Evolutionary conservation across 169 alveolate species (phyloP).

Genomic region (Hepatocystis sp.): DNA sequence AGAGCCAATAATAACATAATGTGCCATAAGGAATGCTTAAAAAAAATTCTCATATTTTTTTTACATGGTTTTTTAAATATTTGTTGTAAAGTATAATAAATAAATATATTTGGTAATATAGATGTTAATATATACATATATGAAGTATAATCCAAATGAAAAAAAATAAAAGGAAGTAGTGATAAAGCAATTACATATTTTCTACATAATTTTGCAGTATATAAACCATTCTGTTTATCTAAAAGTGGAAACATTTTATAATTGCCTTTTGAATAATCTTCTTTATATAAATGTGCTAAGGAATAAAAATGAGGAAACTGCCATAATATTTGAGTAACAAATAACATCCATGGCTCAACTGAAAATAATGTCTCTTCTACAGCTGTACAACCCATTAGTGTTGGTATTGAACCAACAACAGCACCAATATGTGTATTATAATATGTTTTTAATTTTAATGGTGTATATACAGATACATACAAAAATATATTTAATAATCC

Average conservation of each 20-base stretch:
- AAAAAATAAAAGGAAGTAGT: slow-evolving; percentile 79
- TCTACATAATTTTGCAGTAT: slow-evolving; percentile 81
- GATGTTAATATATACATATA: slow-evolving; percentile 78
- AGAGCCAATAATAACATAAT: slow-evolving; percentile 79
- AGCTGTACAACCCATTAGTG: slow-evolving; percentile 85
- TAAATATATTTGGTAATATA: slow-evolving; percentile 77
- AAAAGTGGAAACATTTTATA: slow-evolving; percentile 82
- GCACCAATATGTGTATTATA: slow-evolving; percentile 88
- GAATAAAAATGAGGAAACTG: slow-evolving; percentile 87
- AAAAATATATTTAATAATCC: slow-evolving; percentile 55
- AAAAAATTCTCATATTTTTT: slow-evolving; percentile 17
- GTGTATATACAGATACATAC: slow-evolving; percentile 70
- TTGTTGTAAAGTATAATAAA: slow-evolving; percentile 39
- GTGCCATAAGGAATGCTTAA: slow-evolving; percentile 81
- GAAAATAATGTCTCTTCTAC: slow-evolving; percentile 77
- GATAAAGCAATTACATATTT: slow-evolving; percentile 77
- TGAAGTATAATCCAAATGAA: slow-evolving; percentile 77
- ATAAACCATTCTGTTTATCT: slow-evolving; percentile 83
- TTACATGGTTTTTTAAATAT: slow-evolving; percentile 18
- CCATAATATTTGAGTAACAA: slow-evolving; percentile 83
- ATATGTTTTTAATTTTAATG: slow-evolving; percentile 72
- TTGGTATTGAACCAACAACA: slow-evolving; percentile 87
- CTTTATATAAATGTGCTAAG: slow-evolving; percentile 85
- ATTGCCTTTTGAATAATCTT: slow-evolving; percentile 83
- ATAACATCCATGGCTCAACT: slow-evolving; percentile 83